Conservation (phyloP, 805 yeast species). For the Torulaspora maleeae region DNA sequence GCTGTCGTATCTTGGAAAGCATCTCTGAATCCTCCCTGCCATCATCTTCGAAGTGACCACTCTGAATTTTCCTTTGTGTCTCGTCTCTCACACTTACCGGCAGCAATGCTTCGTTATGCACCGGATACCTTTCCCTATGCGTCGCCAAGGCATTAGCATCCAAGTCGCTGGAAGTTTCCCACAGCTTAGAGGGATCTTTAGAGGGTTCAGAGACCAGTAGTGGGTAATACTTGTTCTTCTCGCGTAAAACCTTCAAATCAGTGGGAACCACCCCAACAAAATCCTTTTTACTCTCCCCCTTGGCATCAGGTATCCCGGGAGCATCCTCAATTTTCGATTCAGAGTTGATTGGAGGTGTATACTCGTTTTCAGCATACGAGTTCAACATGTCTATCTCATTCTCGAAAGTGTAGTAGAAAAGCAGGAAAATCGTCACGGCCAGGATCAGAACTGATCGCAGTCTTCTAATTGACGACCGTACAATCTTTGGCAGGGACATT, state of each 20-base stretch:
- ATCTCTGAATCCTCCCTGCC: slow-evolving; percentile 28
- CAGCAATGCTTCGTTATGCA: slow-evolving; percentile 25
- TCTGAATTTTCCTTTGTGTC: slow-evolving; percentile 28
- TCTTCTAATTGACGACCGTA: slow-evolving; percentile 18
- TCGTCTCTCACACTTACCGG: slow-evolving; percentile 15
- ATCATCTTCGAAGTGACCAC: slow-evolving; percentile 28
- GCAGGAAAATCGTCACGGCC: slow-evolving; percentile 27
- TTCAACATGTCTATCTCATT: slow-evolving; percentile 36
- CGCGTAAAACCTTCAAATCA: slow-evolving; percentile 25
- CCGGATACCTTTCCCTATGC: slow-evolving; percentile 26
- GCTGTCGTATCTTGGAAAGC: slow-evolving; percentile 33
- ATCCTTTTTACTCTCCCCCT: slow-evolving; percentile 4
- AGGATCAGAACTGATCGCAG: slow-evolving; percentile 29
- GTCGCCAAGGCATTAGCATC: slow-evolving; percentile 20
- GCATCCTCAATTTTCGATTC: neutral
- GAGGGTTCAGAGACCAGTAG: slow-evolving; percentile 27
- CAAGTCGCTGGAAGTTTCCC: slow-evolving; percentile 15
- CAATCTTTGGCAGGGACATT: slow-evolving; percentile 17
- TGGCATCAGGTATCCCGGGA: neutral
- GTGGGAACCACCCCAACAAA: slow-evolving; percentile 10
- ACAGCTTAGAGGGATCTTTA: slow-evolving; percentile 16
- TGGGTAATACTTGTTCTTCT: slow-evolving; percentile 41
- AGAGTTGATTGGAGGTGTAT: slow-evolving; percentile 30
- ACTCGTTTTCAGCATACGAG: slow-evolving; percentile 36
- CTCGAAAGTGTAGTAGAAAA: slow-evolving; percentile 36